Evolutionary conservation across 306 rosid genomes (phyloP).

Genomic region (Vigna reflexopilosa): DNA sequence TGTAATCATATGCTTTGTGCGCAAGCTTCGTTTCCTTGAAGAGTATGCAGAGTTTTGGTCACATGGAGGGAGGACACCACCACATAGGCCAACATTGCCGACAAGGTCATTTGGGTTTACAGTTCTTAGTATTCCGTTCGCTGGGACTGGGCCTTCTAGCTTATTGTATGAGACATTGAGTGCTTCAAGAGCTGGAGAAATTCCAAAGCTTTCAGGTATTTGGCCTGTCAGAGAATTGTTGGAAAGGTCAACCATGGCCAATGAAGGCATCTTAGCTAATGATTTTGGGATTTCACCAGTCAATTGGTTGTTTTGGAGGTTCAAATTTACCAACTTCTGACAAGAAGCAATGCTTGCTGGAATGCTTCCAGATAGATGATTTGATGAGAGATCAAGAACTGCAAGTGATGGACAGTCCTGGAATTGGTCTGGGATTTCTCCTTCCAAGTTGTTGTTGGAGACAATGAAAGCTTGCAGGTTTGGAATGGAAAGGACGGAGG

Average conservation of each 20-base stretch:
- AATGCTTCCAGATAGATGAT: constrained; percentile 72
- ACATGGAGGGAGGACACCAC: constrained; percentile 80
- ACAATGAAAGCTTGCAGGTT: constrained; percentile 79
- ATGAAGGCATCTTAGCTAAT: constrained; percentile 75
- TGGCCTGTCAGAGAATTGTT: constrained; percentile 89
- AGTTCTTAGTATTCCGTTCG: constrained; percentile 78
- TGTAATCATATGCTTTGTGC: constrained; percentile 59
- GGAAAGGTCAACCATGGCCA: constrained; percentile 90
- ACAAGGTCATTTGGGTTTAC: constrained; percentile 80
- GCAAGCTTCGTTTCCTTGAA: constrained; percentile 55
- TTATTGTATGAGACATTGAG: constrained; percentile 83
- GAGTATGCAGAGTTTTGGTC: constrained; percentile 49
- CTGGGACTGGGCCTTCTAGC: constrained; percentile 85
- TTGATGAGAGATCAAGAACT: constrained; percentile 84
- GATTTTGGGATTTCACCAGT: constrained; percentile 79
- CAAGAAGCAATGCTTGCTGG: constrained; percentile 89
- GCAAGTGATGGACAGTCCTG: constrained; percentile 92
- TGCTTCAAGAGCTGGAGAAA: constrained; percentile 89
- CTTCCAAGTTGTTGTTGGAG: constrained; percentile 74
- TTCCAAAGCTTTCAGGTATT: constrained; percentile 82
- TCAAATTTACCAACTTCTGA: constrained; percentile 80
- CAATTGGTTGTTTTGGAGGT: constrained; percentile 81
- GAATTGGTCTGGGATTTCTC: constrained; percentile 82
- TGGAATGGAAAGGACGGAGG: constrained; percentile 78
- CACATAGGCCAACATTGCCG: constrained; percentile 84